A percentile compares a stretch with the other conserved stretches of the same genome.
phyloP scores from a whole-genome alignment of 1,139 yeast species.

The Geotrichum phurueaensis region DNA sequence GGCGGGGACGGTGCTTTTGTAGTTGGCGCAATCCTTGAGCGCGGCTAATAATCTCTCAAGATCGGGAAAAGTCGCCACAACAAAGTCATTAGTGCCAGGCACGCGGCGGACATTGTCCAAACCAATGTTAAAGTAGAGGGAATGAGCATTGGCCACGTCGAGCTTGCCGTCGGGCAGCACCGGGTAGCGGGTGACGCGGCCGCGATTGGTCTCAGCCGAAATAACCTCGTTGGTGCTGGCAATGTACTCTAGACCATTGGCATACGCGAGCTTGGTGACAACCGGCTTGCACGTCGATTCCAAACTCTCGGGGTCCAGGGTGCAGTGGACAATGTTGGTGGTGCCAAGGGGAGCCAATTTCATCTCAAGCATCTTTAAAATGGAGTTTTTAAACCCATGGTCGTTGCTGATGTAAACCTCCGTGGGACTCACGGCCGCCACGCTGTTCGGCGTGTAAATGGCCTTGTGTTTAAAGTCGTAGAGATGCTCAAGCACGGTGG shows the following conservation, averaged over 20 bases:
- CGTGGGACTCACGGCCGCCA: slow-evolving; percentile 18
- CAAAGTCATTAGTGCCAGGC: slow-evolving; percentile 20
- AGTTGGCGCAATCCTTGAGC: slow-evolving; percentile 8
- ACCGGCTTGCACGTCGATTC: slow-evolving; percentile 13
- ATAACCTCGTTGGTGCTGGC: slow-evolving; percentile 11
- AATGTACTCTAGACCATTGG: slow-evolving; percentile 20
- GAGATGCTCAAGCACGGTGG: slow-evolving; percentile 12
- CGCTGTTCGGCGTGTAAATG: slow-evolving; percentile 20
- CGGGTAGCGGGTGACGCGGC: slow-evolving; percentile 14
- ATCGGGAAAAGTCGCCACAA: slow-evolving; percentile 20
- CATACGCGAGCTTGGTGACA: slow-evolving; percentile 15
- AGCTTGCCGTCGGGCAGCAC: slow-evolving; percentile 6
- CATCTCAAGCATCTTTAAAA: slow-evolving; percentile 11
- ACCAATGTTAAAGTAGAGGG: not conserved
- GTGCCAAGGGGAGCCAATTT: slow-evolving; percentile 12
- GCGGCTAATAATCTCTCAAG: slow-evolving; percentile 6
- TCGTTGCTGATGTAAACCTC: slow-evolving; percentile 22
- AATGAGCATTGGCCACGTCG: not conserved
- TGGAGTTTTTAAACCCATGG: slow-evolving; percentile 15
- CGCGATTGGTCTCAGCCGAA: slow-evolving; percentile 18
- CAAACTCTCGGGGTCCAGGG: not conserved
- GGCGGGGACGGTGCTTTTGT: slow-evolving; percentile 4
- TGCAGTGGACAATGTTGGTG: slow-evolving; percentile 18
- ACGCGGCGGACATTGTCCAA: slow-evolving; percentile 20
- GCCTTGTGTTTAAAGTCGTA: slow-evolving; percentile 15